A percentile compares a stretch with the other conserved stretches of the same genome.
Conservation (phyloP, 352 stramenopile species). For the Detonula confervacea region DNA sequence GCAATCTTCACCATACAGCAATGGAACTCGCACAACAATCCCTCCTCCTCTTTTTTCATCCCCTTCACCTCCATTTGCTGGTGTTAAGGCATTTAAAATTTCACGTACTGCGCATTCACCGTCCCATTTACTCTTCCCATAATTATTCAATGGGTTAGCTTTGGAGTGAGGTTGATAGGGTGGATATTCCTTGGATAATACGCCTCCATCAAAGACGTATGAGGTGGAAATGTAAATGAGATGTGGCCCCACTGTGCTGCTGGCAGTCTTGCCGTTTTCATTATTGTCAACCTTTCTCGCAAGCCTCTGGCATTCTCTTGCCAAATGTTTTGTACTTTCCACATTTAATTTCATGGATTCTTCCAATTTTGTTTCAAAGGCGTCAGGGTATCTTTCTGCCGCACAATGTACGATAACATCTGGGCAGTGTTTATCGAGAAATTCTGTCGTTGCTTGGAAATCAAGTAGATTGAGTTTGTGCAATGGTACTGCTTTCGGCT, state of each 20-base stretch:
- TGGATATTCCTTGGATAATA: slow-evolving; percentile 26
- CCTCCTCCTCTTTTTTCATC: neutral
- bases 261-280: neutral
- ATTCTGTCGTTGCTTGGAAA: slow-evolving; percentile 22
- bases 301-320: slow-evolving; percentile 26
- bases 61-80: neutral
- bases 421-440: slow-evolving; percentile 20
- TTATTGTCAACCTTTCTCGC: neutral
- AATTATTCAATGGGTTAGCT: slow-evolving; percentile 42
- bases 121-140: slow-evolving; percentile 50
- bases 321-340: slow-evolving; percentile 39
- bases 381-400: slow-evolving; percentile 41
- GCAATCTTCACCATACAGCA: slow-evolving; percentile 56
- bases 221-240: slow-evolving; percentile 54
- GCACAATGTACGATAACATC: slow-evolving; percentile 53
- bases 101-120: slow-evolving; percentile 42
- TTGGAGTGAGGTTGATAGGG: slow-evolving; percentile 35
- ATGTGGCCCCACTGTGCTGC: slow-evolving; percentile 1
- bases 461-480: slow-evolving; percentile 43
- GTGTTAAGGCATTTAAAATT: slow-evolving; percentile 24
- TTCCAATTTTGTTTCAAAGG: slow-evolving; percentile 37
- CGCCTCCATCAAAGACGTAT: slow-evolving; percentile 52
- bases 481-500: slow-evolving; percentile 12
- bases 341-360: slow-evolving; percentile 47
- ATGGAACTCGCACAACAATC: slow-evolving; percentile 43